Base-by-base conservation (phyloP, 75 land plant genomes). In the Gnetum montanum region DNA sequence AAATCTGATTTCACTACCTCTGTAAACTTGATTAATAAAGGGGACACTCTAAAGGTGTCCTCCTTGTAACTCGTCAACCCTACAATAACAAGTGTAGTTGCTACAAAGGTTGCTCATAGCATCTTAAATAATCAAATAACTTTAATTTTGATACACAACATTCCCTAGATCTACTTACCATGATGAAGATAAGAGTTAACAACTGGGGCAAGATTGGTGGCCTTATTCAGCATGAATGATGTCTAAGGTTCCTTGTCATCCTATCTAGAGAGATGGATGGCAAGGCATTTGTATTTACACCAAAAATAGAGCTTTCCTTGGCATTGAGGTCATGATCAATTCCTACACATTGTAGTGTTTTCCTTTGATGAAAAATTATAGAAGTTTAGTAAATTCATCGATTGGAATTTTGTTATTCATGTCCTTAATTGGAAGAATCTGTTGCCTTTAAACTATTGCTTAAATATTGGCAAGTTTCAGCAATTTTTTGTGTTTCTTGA, bases 271-370 rank as follows among this genome's bases (percentile, higher is more conserved):
- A 84, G 65, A 64, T 66, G 10, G 80, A 84, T 60, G 51, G 74
- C 6, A 75, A 72, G 60, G 68, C 68, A 10, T 46, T 53, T 24
- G 49, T 53, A 54, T 37, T 59, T 8, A 35, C 49, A 31, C 47
- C 86, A 18, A 83, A 69, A 46, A 25, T 79, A 6, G 87, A 83
- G 6, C 60, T 83, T n/a, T 55, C 79, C 7, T 4, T 83, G 34
- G 68, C 70, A 54, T 62, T 83, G 63, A 75, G 66, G 63, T 76
- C 87, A 11, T 83, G 71, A 83, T n/a, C n/a, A n/a, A n/a, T n/a
- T n/a, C n/a, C n/a, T n/a, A n/a, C n/a, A n/a, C n/a, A n/a, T n/a
- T n/a, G n/a, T n/a, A n/a, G n/a, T n/a, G n/a, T n/a, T n/a, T n/a
- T n/a, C n/a, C n/a, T n/a, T n/a, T n/a, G n/a, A n/a, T n/a, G n/a